A percentile compares a stretch with the other conserved stretches of the same genome.
These are phyloP conservation scores for Fusarium dlaminii DNA, from an alignment of 2,329 filamentous ascomycete genomes.

Conservation along the genomic window DNA sequence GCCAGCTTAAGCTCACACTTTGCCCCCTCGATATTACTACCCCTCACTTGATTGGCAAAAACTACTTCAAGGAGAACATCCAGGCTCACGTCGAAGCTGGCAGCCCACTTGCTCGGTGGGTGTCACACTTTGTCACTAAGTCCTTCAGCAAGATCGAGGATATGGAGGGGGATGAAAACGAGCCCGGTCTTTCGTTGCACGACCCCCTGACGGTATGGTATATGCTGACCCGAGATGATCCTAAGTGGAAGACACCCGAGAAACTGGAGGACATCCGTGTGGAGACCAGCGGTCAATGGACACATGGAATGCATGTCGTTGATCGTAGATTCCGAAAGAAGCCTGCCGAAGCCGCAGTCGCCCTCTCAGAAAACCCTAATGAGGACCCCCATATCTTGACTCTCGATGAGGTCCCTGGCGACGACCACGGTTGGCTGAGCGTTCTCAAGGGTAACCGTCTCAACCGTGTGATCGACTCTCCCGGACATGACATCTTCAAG, in stretches of 20 bases:
- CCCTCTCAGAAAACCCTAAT: slow-evolving; percentile 53
- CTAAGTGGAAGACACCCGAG: slow-evolving; percentile 65
- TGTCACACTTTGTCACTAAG: slow-evolving; percentile 74
- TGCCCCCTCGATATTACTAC: slow-evolving; percentile 83
- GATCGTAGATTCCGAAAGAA: slow-evolving; percentile 74
- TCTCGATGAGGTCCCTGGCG: slow-evolving; percentile 68
- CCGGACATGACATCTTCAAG: slow-evolving; percentile 74
- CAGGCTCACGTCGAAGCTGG: slow-evolving; percentile 65
- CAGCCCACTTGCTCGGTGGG: slow-evolving; percentile 80
- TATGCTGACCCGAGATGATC: slow-evolving; percentile 69
- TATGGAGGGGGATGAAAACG: slow-evolving; percentile 66
- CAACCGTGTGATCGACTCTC: slow-evolving; percentile 74
- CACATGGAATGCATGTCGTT: slow-evolving; percentile 86
- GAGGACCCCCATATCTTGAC: slow-evolving; percentile 52
- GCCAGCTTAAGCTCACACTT: slow-evolving; percentile 71
- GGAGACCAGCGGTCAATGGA: slow-evolving; percentile 94
- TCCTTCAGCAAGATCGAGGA: slow-evolving; percentile 74
- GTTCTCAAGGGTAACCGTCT: slow-evolving; percentile 80
- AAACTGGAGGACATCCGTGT: slow-evolving; percentile 84
- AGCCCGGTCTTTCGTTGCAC: slow-evolving; percentile 74
- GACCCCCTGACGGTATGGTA: slow-evolving; percentile 86
- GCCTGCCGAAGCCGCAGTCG: slow-evolving; percentile 54
- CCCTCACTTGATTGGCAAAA: slow-evolving; percentile 70
- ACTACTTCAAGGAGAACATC: slow-evolving; percentile 67
- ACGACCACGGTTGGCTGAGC: slow-evolving; percentile 81